These are phyloP conservation scores for Delphinella strobiligena DNA, from an alignment of 2,329 filamentous ascomycete genomes.

Conservation along the genomic window DNA sequence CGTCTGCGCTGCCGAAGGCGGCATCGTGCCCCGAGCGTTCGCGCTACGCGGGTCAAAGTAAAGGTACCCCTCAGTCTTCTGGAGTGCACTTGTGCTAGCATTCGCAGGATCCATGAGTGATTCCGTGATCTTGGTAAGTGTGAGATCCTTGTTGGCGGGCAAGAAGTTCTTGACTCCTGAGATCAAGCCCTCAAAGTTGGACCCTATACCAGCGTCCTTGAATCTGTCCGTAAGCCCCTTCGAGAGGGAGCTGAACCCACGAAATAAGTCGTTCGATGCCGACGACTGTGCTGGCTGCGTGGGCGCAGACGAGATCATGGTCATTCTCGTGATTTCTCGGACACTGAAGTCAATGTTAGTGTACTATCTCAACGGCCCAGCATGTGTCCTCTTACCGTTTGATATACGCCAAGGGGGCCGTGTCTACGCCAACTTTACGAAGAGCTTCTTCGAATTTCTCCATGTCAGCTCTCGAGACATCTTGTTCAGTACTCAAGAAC, in stretches of 20 bases:
- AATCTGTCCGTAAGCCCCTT: conserved; percentile 87
- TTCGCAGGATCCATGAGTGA: conserved; percentile 93
- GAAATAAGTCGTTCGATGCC: conserved; percentile 68
- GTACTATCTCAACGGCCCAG: not conserved
- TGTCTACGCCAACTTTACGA: conserved; percentile 61
- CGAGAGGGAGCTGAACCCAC: conserved; percentile 83
- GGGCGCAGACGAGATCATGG: conserved; percentile 83
- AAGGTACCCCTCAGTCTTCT: conserved; percentile 91
- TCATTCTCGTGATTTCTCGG: conserved; percentile 92
- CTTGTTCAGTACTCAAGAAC: conserved; percentile 87
- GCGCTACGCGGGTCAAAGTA: conserved; percentile 94
- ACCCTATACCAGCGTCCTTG: conserved; percentile 74
- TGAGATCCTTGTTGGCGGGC: conserved; percentile 90
- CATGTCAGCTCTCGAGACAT: conserved; percentile 71
- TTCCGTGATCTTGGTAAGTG: conserved; percentile 94
- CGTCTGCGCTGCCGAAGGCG: conserved; percentile 53
- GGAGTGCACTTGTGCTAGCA: conserved; percentile 81
- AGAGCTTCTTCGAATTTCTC: conserved; percentile 77
- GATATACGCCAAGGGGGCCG: conserved; percentile 70
- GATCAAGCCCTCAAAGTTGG: conserved; percentile 88
- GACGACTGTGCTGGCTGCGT: conserved; percentile 49
- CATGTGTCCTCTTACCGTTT: conserved; percentile 49
- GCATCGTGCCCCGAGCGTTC: conserved; percentile 85
- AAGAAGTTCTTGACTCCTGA: conserved; percentile 96
- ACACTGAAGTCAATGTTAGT: conserved; percentile 41